Evolutionary conservation across 345 rosid genomes (phyloP), one percentile per base, ranked within the genome.

Genomic region (Physaria fendleri): DNA sequence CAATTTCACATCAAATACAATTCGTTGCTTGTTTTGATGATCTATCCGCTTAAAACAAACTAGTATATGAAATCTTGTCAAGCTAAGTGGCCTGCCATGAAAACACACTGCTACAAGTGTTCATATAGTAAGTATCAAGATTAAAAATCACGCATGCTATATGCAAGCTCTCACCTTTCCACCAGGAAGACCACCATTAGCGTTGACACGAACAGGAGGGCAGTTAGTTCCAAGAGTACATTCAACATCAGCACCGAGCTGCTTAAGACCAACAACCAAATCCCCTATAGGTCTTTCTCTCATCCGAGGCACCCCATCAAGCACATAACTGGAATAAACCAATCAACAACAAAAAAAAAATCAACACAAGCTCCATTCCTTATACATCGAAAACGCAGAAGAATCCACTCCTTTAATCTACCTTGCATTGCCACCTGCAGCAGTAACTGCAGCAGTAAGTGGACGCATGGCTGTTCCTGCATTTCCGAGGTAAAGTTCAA

Each of bases 381-480:
- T 0, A 54, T 6, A 65, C 23, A 47, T 10, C 27, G 20, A 13
- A 34, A 50, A 33, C 49, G 11, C 6, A 23, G 34, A 43, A 15
- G 14, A 38, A 37, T 10, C 4, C 0, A 9, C 45, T 38, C 23
- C 23, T 5, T 8, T 33, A 20, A 37, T 28, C 30, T 35, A 93
- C 97, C 95, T 82, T 12, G 93, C 82, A 61, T 83, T 85, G 37
- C 97, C 99, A 68, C 97, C 97, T 0, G 97, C 96, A 58, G 82
- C 94, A 30, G 87, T 79, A 61, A 93, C 82, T 15, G 95, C 92
- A 73, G 95, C 95, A 2, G 97, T 93, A 72, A 93, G 74, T 22
- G 97, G 97, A 18, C 97, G 95, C 94, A 93, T 89, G 12, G 99
- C 95, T 6, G 97, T 93, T 67, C 97, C 95, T 2, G 95, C 97